phyloP scores from a whole-genome alignment of 768 basidiomycete genomes.

The Lactarius sanguifluus region DNA sequence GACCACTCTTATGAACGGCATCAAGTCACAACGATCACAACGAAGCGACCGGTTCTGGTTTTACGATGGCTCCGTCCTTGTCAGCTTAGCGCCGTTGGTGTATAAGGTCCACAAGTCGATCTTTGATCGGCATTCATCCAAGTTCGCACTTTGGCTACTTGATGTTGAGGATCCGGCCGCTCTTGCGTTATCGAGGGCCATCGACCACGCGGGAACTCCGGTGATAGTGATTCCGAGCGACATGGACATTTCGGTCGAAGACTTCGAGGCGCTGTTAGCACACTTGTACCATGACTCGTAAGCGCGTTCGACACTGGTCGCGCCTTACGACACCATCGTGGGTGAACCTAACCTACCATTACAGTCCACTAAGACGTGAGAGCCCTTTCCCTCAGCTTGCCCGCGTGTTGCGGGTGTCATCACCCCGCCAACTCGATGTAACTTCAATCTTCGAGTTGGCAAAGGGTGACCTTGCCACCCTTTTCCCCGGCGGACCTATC shows the following conservation, averaged over 20 bases:
- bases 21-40: conserved; percentile 1
- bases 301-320: conserved; percentile 36
- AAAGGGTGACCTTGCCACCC: conserved; percentile 41
- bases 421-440: conserved; percentile 55
- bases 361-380: conserved; percentile 18
- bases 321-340: background rate
- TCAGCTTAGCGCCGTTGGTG: conserved; percentile 44
- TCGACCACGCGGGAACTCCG: conserved; percentile 14
- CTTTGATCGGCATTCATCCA: conserved; percentile 51
- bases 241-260: conserved; percentile 42
- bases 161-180: conserved; percentile 1
- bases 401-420: conserved; percentile 56
- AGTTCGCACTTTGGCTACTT: conserved; percentile 30
- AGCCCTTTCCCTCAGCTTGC: conserved; percentile 47
- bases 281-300: conserved; percentile 70
- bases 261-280: conserved; percentile 57
- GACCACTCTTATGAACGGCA: conserved; percentile 8
- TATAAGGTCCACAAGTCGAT: conserved; percentile 61
- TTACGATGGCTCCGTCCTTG: conserved; percentile 59
- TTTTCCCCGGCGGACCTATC: conserved; percentile 51
- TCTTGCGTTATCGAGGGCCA: conserved; percentile 3
- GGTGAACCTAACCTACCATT: background rate
- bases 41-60: conserved; percentile 46
- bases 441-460: conserved; percentile 52
- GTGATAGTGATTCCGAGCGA: conserved; percentile 40